Conservation (phyloP, 768 basidiomycete species). For the Dentipellis sp. region DNA sequence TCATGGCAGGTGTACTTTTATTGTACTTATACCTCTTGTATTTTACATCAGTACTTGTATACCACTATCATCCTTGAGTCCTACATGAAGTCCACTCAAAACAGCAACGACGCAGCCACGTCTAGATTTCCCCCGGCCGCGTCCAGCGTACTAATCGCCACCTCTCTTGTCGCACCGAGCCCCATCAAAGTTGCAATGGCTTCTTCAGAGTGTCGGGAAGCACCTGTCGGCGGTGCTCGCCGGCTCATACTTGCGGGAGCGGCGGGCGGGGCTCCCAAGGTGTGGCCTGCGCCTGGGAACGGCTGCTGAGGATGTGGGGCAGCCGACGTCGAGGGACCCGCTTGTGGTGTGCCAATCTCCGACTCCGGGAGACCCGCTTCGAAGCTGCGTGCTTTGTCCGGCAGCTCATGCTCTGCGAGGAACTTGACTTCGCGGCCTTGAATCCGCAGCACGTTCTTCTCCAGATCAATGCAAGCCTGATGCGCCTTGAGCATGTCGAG, state of each 20-base stretch:
- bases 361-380: conserved; percentile 21
- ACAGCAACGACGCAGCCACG: conserved; percentile 80
- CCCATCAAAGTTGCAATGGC: conserved; percentile 59
- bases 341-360: conserved; percentile 20
- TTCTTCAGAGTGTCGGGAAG: conserved; percentile 41
- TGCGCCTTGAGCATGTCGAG: conserved; percentile 99
- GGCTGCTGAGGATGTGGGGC: neutral
- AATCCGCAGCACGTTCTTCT: conserved; percentile 85
- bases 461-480: conserved; percentile 91
- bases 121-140: conserved; percentile 84
- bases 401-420: conserved; percentile 90
- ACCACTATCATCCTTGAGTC: conserved; percentile 3
- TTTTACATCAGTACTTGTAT: conserved; percentile 16
- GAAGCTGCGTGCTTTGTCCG: conserved; percentile 57
- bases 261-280: conserved; percentile 41
- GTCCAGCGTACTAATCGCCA: conserved; percentile 67
- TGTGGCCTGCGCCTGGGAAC: conserved; percentile 67
- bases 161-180: conserved; percentile 68
- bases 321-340: conserved; percentile 6
- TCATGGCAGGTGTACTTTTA: conserved; percentile 12
- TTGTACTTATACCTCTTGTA: conserved; percentile 12
- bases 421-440: conserved; percentile 85
- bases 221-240: conserved; percentile 15
- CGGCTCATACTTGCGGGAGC: conserved; percentile 13
- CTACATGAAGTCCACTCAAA: conserved; percentile 29